phyloP scores from a whole-genome alignment of 164 flowering plant species.

The Kingdonia uniflora region DNA sequence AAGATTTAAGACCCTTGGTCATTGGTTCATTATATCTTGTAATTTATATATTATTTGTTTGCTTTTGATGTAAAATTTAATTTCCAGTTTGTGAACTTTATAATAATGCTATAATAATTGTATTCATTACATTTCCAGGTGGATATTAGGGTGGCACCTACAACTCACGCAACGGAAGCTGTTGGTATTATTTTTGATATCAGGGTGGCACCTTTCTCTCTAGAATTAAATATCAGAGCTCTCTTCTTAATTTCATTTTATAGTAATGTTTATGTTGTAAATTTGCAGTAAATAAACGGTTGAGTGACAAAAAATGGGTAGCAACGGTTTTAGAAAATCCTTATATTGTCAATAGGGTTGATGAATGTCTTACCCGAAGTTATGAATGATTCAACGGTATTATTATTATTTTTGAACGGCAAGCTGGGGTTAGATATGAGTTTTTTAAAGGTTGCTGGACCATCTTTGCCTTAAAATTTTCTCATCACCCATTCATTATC shows the following conservation, averaged over 20 bases:
- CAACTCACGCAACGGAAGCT: conserved; percentile 80
- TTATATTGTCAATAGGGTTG: conserved; percentile 66
- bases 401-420: too few relatives aligned
- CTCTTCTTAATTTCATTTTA: not conserved
- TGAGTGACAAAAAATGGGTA: conserved; percentile 91
- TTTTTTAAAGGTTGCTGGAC: too few relatives aligned
- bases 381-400: conserved; percentile 23
- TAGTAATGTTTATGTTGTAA: not conserved
- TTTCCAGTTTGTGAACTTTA: too few relatives aligned
- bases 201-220: too few relatives aligned
- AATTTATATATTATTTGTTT: too few relatives aligned
- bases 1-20: too few relatives aligned
- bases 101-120: too few relatives aligned
- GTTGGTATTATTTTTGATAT: conserved; percentile 46
- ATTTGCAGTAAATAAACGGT: conserved; percentile 76
- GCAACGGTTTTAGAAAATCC: conserved; percentile 91
- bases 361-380: conserved; percentile 72
- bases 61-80: too few relatives aligned
- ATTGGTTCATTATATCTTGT: too few relatives aligned
- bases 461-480: too few relatives aligned
- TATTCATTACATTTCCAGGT: conserved; percentile 59
- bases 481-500: too few relatives aligned
- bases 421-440: too few relatives aligned
- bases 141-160: conserved; percentile 81
- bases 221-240: not conserved